A percentile compares a stretch with the other conserved stretches of the same genome.
Conservation (phyloP, 495 filamentous ascomycete species). For the Aspergillus indologenus region DNA sequence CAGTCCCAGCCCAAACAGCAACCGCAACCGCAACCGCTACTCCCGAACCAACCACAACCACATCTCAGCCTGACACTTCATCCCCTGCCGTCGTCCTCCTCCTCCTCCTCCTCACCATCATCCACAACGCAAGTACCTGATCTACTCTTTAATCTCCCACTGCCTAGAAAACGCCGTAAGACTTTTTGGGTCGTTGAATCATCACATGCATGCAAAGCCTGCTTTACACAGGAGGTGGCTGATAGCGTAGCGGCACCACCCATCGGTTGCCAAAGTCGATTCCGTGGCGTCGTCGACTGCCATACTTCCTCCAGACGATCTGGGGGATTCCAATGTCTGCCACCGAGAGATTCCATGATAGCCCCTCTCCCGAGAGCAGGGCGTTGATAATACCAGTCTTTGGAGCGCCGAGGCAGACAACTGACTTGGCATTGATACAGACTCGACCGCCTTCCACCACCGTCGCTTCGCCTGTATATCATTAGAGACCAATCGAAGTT, state of each 20-base stretch:
- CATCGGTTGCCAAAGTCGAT: constrained; percentile 83
- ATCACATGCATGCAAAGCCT: neutral
- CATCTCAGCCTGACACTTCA: no score
- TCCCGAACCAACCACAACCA: no score
- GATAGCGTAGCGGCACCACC: constrained; percentile 58
- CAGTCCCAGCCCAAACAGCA: no score
- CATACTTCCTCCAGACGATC: constrained; percentile 82
- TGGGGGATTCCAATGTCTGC: constrained; percentile 83
- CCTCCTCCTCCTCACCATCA: neutral
- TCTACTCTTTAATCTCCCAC: neutral
- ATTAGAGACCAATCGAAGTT: constrained; percentile 12
- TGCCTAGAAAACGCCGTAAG: neutral
- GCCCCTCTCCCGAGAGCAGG: constrained; percentile 54
- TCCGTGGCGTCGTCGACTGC: constrained; percentile 70
- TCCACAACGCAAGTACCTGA: neutral
- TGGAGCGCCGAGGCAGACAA: constrained; percentile 80
- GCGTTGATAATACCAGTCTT: constrained; percentile 78
- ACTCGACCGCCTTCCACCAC: constrained; percentile 66
- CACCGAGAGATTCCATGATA: constrained; percentile 68
- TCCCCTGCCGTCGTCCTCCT: no score
- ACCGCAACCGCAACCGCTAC: no score
- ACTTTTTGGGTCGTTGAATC: constrained; percentile 5
- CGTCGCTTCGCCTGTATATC: constrained; percentile 43
- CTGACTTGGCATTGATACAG: constrained; percentile 69
- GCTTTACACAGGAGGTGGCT: constrained; percentile 24